Conservation (phyloP, 768 basidiomycete genomes). For the Arthromyces matolae region DNA sequence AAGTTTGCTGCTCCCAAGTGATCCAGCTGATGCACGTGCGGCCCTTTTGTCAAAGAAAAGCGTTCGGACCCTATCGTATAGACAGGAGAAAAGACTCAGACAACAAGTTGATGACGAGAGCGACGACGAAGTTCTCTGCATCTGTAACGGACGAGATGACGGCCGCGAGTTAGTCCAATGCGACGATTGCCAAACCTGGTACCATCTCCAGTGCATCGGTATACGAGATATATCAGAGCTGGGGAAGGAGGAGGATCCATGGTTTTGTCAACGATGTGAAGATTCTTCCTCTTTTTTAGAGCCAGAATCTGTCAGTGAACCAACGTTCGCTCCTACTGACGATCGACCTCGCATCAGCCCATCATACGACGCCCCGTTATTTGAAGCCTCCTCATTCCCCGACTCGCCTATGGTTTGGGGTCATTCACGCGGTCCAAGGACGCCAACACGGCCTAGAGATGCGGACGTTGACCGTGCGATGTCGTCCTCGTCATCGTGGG, state of each 20-base stretch:
- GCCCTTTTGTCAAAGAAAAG: slow-evolving; percentile 72
- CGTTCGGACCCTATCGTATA: slow-evolving; percentile 56
- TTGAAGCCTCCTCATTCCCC: slow-evolving; percentile 46
- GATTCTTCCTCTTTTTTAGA: slow-evolving; percentile 38
- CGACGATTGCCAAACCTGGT: slow-evolving; percentile 78
- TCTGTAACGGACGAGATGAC: slow-evolving; percentile 65
- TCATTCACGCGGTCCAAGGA: slow-evolving; percentile 38
- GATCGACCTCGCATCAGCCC: slow-evolving; percentile 39
- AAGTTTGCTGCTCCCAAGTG: slow-evolving; percentile 47
- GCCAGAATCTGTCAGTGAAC: slow-evolving; percentile 42
- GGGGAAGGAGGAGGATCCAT: slow-evolving; percentile 74
- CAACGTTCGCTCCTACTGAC: slow-evolving; percentile 68
- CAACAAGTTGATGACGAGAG: slow-evolving; percentile 35
- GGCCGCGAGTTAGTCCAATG: slow-evolving; percentile 80
- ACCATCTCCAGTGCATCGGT: slow-evolving; percentile 77
- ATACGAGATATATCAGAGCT: slow-evolving; percentile 60
- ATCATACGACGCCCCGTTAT: slow-evolving; percentile 56
- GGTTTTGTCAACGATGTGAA: slow-evolving; percentile 66
- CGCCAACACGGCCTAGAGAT: slow-evolving; percentile 39
- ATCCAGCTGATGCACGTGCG: slow-evolving; percentile 73
- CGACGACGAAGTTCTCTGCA: slow-evolving; percentile 54
- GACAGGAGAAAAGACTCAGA: slow-evolving; percentile 41
- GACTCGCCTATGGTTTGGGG: slow-evolving; percentile 59
- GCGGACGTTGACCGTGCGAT: slow-evolving; percentile 24
- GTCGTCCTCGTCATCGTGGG: slow-evolving; percentile 39